Evolutionary conservation across 306 rosid genomes (phyloP).

Genomic region (Carpinus viminea): DNA sequence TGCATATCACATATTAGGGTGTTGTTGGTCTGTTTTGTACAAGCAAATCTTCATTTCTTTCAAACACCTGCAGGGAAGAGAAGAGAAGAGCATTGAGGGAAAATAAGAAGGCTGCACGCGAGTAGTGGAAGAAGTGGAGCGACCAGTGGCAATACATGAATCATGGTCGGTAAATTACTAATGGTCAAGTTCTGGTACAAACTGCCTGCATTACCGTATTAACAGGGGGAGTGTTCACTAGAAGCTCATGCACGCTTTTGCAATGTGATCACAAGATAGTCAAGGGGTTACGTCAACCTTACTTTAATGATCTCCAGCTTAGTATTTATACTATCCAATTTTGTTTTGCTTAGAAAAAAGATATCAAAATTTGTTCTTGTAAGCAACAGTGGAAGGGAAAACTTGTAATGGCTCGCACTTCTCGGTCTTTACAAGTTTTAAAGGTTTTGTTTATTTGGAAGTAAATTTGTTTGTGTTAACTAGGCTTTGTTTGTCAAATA

Average conservation of each 20-base stretch:
- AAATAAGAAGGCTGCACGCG: slow-evolving; percentile 36
- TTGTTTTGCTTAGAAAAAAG: background rate
- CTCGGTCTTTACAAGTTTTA: background rate
- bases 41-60: slow-evolving; percentile 6
- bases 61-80: slow-evolving; percentile 68
- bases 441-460: background rate
- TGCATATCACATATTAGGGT: background rate
- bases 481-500: background rate
- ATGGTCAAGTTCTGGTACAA: background rate
- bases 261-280: background rate
- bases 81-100: slow-evolving; percentile 63
- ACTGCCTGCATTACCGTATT: background rate
- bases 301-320: background rate
- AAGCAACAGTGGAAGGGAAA: background rate
- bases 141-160: slow-evolving; percentile 5
- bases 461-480: too few relatives aligned
- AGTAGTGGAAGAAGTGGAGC: slow-evolving; percentile 16
- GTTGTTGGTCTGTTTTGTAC: background rate
- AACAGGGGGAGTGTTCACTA: background rate
- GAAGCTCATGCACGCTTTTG: background rate
- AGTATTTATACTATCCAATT: background rate
- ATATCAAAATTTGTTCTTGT: background rate
- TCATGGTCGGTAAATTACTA: background rate
- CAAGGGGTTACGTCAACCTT: background rate
- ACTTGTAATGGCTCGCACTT: background rate